These are phyloP conservation scores for Diaporthe sp. DNA, from an alignment of 2,329 filamentous ascomycete species.

Conservation along the genomic window DNA sequence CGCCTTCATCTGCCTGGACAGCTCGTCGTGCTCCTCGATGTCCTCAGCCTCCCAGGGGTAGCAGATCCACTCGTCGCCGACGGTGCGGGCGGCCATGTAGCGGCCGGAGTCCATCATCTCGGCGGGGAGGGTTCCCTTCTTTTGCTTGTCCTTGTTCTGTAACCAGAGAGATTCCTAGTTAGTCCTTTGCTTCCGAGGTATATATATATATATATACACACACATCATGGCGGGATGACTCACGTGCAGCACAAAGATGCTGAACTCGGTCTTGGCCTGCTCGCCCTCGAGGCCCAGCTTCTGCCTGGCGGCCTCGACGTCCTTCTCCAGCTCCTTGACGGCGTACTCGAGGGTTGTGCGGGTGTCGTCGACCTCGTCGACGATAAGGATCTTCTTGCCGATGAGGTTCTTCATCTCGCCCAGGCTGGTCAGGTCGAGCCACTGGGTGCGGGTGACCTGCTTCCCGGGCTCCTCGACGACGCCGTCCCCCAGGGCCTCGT, in stretches of 20 bases:
- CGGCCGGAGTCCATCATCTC: conserved; percentile 79
- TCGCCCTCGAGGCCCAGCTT: conserved; percentile 65
- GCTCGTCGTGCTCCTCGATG: conserved; percentile 89
- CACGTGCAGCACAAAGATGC: conserved; percentile 95
- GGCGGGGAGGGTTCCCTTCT: conserved; percentile 87
- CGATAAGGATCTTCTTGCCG: conserved; percentile 91
- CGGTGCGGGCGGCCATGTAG: conserved; percentile 88
- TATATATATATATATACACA: background rate
- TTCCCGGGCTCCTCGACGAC: conserved; percentile 84
- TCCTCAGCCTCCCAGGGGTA: conserved; percentile 98
- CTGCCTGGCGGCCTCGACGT: conserved; percentile 84
- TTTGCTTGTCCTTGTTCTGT: conserved; percentile 95
- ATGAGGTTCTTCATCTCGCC: conserved; percentile 88
- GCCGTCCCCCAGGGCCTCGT: conserved; percentile 78
- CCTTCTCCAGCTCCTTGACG: conserved; percentile 92
- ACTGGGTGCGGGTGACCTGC: conserved; percentile 97
- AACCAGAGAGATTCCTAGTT: background rate
- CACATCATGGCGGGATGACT: conserved; percentile 45
- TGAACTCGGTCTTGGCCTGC: conserved; percentile 84
- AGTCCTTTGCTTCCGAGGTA: background rate
- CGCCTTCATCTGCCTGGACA: conserved; percentile 63
- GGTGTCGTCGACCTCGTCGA: conserved; percentile 96
- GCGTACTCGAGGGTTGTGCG: conserved; percentile 95
- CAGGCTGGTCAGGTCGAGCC: conserved; percentile 89
- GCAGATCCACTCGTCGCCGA: conserved; percentile 97